Conservation (phyloP, 2,329 filamentous ascomycete genomes). For the Lizonia empirigonia region DNA sequence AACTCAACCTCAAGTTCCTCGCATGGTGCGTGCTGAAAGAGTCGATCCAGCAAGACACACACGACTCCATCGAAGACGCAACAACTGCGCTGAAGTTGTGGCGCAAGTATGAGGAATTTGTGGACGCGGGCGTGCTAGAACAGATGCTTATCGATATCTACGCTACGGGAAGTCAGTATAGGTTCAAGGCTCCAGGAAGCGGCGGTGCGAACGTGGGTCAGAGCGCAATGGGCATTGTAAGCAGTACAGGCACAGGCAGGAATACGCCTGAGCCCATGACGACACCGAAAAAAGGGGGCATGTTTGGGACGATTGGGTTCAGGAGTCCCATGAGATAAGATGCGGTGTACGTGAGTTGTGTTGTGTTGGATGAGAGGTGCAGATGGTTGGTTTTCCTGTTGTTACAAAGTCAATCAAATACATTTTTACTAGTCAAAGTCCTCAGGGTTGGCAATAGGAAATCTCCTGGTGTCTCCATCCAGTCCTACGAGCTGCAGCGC, state of each 20-base stretch:
- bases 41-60: constrained; percentile 88
- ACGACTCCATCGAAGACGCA: constrained; percentile 96
- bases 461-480: too few relatives aligned
- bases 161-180: constrained; percentile 62
- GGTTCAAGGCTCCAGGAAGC: constrained; percentile 46
- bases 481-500: too few relatives aligned
- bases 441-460: too few relatives aligned
- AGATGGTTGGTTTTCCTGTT: neutral
- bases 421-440: too few relatives aligned
- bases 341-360: neutral
- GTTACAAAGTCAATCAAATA: neutral
- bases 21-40: constrained; percentile 88
- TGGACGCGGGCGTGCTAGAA: constrained; percentile 82
- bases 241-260: constrained; percentile 42
- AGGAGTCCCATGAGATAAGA: constrained; percentile 40
- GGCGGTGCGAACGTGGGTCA: constrained; percentile 14
- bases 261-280: constrained; percentile 62
- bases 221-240: constrained; percentile 17
- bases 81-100: constrained; percentile 87
- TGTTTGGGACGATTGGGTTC: constrained; percentile 47
- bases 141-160: constrained; percentile 89
- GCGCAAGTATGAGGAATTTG: constrained; percentile 87
- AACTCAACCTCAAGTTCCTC: constrained; percentile 86
- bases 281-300: constrained; percentile 55
- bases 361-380: constrained; percentile 3